Evolutionary conservation across 1,139 yeast species (phyloP), one percentile per base, ranked within the genome.

Genomic region (Ashbya aceris): DNA sequence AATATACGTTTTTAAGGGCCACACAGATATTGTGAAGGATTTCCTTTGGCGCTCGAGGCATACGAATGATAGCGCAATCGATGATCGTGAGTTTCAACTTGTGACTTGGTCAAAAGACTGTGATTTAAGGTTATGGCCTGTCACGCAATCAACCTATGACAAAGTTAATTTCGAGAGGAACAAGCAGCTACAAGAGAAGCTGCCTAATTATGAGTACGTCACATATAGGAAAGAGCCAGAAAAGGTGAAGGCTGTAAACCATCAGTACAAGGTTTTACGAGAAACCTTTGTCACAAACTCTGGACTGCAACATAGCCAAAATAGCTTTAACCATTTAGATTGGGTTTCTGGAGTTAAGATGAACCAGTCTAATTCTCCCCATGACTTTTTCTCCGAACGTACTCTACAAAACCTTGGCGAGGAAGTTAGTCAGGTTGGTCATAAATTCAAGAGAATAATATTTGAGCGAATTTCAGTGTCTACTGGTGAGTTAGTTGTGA

Each of bases 91-190:
- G 47, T 87, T 75, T 56, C 96, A 89, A 58, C 63, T 91, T 41
- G 93, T 91, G 0, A 85, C 98, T 0, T 91, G 97, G 96, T 82
- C 95, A 0, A 79, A 84, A 48, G 98, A 91, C 57, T 76, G 79
- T 51, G 95, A 86, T 56, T 66, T 91, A 45, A 72, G 89, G 47
- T 64, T 89, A 40, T 89, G 96, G 97, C 83, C 87, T 0, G 70
- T 79, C 34, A 70, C 74, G 39, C 79, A 78, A 8, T 70, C 70
- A 3, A 60, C 81, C 12, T 79, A 84, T 55, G 73, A 70, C 13
- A 68, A 70, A 38, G 79, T 83, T 27, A 71, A 75, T 47, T 82
- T 76, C 56, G 69, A 72, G 8, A 56, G 66, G 37, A 67, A 68
- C 12, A 62, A 56, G n/a, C 63, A 66, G 2, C 50, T 69, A 6